Conservation (phyloP, 352 stramenopile species). For the Pythium pyrilobum region DNA sequence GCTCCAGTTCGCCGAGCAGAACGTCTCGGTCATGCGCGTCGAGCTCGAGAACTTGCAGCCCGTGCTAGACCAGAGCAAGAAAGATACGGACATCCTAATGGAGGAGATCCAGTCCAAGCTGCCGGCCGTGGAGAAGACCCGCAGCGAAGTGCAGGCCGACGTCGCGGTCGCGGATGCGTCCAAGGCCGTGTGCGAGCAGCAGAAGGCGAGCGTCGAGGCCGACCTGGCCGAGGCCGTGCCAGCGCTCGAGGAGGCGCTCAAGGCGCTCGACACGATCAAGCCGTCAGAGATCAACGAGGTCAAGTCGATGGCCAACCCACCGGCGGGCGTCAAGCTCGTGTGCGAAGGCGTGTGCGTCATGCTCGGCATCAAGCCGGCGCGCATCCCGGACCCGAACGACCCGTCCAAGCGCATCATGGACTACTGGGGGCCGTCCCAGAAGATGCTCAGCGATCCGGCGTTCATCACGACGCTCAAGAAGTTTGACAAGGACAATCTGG, state of each 20-base stretch:
- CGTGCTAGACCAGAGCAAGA: conserved; percentile 87
- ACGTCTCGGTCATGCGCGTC: conserved; percentile 92
- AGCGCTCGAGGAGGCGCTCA: conserved; percentile 90
- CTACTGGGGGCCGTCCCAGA: conserved; percentile 92
- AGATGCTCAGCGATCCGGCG: conserved; percentile 89
- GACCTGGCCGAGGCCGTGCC: conserved; percentile 93
- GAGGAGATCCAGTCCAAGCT: conserved; percentile 92
- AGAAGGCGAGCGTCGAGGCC: conserved; percentile 80
- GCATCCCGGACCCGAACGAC: conserved; percentile 90
- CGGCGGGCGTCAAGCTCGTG: conserved; percentile 90
- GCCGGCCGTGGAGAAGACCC: conserved; percentile 80
- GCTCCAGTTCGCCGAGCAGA: conserved; percentile 90
- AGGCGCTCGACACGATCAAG: conserved; percentile 91
- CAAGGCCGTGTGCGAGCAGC: conserved; percentile 88
- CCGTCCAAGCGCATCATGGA: conserved; percentile 93
- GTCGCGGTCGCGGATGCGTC: conserved; percentile 70
- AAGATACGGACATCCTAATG: conserved; percentile 93
- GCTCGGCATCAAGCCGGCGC: conserved; percentile 89
- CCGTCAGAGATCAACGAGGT: conserved; percentile 91
- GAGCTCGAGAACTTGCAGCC: conserved; percentile 93
- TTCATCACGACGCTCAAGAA: conserved; percentile 92
- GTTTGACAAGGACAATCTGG: conserved; percentile 88
- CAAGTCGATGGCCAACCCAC: conserved; percentile 91
- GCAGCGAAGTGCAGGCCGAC: conserved; percentile 74
- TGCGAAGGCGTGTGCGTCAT: conserved; percentile 94